A percentile compares a stretch with the other conserved stretches of the same genome.
Evolutionary conservation across 73 alveolate genomes (phyloP).

Genomic region (Effrenium voratum): DNA sequence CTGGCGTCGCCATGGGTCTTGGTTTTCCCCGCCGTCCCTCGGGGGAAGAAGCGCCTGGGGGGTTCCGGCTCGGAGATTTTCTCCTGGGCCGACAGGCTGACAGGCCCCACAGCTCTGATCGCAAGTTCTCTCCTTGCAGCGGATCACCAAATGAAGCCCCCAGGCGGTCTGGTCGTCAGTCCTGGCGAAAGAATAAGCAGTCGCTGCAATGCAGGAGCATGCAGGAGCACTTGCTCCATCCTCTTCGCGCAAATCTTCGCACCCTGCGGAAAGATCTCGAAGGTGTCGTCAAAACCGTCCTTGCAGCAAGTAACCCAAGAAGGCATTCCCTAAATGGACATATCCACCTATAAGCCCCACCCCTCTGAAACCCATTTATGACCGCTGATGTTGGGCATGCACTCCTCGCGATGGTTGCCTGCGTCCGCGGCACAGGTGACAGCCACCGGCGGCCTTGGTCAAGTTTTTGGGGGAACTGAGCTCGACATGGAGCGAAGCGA

Average conservation of each 20-base stretch:
- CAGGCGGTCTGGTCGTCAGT: conserved; percentile 20
- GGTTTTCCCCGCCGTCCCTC: neutral
- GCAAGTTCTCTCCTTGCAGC: neutral
- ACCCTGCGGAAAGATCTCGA: conserved; percentile 35
- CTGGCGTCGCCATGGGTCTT: neutral
- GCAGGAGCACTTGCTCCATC: neutral
- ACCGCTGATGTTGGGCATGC: neutral
- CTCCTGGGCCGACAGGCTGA: neutral
- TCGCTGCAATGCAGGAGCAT: neutral
- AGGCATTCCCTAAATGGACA: no score
- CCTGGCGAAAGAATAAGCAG: neutral
- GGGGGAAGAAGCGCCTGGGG: neutral
- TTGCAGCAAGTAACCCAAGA: neutral
- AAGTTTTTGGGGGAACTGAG: no score
- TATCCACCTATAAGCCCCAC: neutral
- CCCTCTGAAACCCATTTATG: neutral
- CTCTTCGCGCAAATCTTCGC: conserved; percentile 50
- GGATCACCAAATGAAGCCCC: conserved; percentile 47
- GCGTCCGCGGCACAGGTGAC: conserved; percentile 65
- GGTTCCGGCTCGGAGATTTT: neutral
- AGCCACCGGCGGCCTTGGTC: conserved; percentile 47
- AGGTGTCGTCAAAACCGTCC: conserved; percentile 78
- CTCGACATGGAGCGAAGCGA: no score
- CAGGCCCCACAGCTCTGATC: neutral
- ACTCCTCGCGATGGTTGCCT: conserved; percentile 58